Conservation (phyloP, 306 rosid species). For the Quercus alba region DNA sequence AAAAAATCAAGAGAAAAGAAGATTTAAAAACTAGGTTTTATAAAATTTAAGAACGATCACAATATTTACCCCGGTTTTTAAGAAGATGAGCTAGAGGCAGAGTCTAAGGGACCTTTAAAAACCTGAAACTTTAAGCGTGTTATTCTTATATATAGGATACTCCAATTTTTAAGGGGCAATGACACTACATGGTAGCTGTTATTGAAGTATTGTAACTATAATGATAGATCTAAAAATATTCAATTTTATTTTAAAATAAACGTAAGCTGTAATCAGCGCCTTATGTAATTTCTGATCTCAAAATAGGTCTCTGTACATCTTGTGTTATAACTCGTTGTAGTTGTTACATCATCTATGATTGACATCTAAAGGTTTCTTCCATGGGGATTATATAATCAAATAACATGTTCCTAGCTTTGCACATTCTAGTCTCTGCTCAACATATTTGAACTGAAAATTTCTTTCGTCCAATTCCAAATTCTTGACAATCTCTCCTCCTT, state of each 20-base stretch:
- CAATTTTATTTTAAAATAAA: background rate
- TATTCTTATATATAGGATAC: too few species aligned
- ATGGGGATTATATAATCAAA: background rate
- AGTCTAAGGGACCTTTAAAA: too few species aligned
- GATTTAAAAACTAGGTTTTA: too few species aligned
- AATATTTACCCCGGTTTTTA: too few species aligned
- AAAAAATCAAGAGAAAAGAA: too few species aligned
- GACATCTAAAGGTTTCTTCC: background rate
- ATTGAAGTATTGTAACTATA: background rate
- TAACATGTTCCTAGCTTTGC: background rate
- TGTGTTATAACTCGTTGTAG: background rate
- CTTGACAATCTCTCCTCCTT: conserved; percentile 38
- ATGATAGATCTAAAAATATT: background rate
- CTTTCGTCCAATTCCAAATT: conserved; percentile 48
- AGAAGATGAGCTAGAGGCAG: too few species aligned
- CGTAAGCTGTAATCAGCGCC: background rate
- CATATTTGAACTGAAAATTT: conserved; percentile 12
- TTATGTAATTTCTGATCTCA: background rate
- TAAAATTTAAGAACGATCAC: too few species aligned
- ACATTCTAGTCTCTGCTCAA: conserved; percentile 1
- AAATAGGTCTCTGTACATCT: background rate
- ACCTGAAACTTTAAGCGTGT: too few species aligned
- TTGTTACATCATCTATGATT: background rate
- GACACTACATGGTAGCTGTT: background rate
- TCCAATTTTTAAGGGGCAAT: background rate